Evolutionary conservation across 2,329 filamentous ascomycete genomes (phyloP).

Genomic region (Sphaerulina musiva): DNA sequence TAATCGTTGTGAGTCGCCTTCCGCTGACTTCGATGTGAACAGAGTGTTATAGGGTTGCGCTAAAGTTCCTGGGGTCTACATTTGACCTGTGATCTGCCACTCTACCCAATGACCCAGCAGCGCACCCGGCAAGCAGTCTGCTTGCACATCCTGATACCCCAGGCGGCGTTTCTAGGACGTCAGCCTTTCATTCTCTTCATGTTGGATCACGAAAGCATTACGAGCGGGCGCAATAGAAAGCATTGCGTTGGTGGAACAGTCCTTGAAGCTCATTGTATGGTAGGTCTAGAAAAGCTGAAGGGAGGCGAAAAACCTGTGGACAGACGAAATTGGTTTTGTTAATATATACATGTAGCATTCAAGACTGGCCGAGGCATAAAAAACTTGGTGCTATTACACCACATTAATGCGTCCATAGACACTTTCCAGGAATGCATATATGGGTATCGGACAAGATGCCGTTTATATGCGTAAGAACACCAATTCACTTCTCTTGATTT

Average conservation of each 20-base stretch:
- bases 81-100: background rate
- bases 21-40: slow-evolving; percentile 2
- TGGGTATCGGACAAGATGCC: too few species aligned
- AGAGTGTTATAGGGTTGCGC: slow-evolving; percentile 32
- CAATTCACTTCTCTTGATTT: too few species aligned
- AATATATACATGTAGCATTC: too few species aligned
- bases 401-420: too few species aligned
- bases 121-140: background rate
- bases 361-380: too few species aligned
- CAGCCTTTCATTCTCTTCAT: background rate
- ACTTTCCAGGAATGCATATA: too few species aligned
- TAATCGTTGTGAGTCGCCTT: background rate
- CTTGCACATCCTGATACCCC: slow-evolving; percentile 5
- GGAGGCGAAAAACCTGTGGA: slow-evolving; percentile 5
- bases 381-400: too few species aligned
- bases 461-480: too few species aligned
- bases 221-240: slow-evolving; percentile 9
- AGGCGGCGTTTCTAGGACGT: background rate
- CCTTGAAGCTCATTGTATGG: slow-evolving; percentile 8
- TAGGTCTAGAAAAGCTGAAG: slow-evolving; percentile 1
- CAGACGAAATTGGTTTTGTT: too few species aligned
- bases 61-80: slow-evolving; percentile 9
- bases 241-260: slow-evolving; percentile 10
- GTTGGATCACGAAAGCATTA: slow-evolving; percentile 5
- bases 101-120: background rate